Evolutionary conservation across 176 grass and related monocot genomes (phyloP).

Genomic region (Carex kokanica): DNA sequence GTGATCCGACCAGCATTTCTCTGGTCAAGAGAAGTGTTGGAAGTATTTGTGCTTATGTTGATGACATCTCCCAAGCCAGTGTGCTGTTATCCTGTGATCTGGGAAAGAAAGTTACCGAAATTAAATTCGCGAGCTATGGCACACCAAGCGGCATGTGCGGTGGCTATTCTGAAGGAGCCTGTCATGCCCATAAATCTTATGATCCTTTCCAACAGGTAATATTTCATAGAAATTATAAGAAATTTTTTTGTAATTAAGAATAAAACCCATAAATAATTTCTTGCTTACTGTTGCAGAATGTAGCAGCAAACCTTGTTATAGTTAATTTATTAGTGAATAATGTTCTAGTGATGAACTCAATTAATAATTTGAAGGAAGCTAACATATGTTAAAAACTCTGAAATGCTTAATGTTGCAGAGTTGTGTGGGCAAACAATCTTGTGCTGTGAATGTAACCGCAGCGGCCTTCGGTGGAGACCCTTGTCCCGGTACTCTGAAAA

Average conservation of each 20-base stretch:
- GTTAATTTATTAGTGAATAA: neutral
- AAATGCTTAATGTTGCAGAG: conserved; percentile 42
- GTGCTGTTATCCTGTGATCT: conserved; percentile 65
- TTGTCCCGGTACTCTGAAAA: conserved; percentile 82
- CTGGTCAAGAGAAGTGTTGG: conserved; percentile 73
- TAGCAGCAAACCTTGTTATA: neutral
- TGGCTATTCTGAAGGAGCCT: conserved; percentile 66
- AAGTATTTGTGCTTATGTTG: conserved; percentile 70
- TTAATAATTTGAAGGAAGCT: neutral
- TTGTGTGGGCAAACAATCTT: conserved; percentile 69
- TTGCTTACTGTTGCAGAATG: neutral
- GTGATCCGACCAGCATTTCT: conserved; percentile 64
- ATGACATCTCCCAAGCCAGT: conserved; percentile 30
- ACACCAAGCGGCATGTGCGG: conserved; percentile 74
- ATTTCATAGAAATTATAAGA: neutral
- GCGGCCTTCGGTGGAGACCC: conserved; percentile 86
- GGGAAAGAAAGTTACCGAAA: conserved; percentile 59
- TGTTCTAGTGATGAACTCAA: neutral
- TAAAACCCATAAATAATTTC: neutral
- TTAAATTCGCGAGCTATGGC: conserved; percentile 96
- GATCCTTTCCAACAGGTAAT: conserved; percentile 90
- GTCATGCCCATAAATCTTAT: conserved; percentile 91
- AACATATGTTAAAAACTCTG: conserved; percentile 1
- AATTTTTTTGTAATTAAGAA: neutral
- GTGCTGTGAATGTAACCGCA: conserved; percentile 49